phyloP scores from a whole-genome alignment of 202 grass and related monocot species.

The Saccharum hybrid region DNA sequence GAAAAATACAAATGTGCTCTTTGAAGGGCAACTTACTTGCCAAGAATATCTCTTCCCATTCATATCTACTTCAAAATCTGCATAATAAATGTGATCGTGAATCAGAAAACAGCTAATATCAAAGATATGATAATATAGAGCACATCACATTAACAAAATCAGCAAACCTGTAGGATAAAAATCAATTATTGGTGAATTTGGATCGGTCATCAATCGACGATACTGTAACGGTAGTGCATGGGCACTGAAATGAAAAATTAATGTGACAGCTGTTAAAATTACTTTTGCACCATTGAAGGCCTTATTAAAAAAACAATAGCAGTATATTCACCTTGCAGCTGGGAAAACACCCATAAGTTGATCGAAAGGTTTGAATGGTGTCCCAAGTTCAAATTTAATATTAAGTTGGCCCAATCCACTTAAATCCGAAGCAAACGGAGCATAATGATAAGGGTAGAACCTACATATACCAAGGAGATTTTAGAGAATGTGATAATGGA shows the following conservation, averaged over 20 bases:
- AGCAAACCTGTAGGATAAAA: conserved; percentile 93
- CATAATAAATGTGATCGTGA: conserved; percentile 18
- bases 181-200: conserved; percentile 83
- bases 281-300: conserved; percentile 25
- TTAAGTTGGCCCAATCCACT: conserved; percentile 67
- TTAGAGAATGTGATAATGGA: conserved; percentile 34
- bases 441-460: conserved; percentile 99
- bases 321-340: conserved; percentile 81
- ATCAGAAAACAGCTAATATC: conserved; percentile 27
- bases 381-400: conserved; percentile 73
- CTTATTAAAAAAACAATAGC: conserved; percentile 5
- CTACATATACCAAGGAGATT: conserved; percentile 39
- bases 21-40: conserved; percentile 66
- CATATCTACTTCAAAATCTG: conserved; percentile 99
- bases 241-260: conserved; percentile 72
- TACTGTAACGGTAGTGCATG: conserved; percentile 92
- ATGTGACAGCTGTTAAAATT: conserved; percentile 42
- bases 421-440: conserved; percentile 97
- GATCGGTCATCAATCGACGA: conserved; percentile 75
- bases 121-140: conserved; percentile 16
- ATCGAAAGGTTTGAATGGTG: conserved; percentile 96
- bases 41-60: conserved; percentile 96
- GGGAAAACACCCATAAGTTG: conserved; percentile 99
- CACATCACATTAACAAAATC: conserved; percentile 17
- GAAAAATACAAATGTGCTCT: conserved; percentile 29